Conservation (phyloP, 352 stramenopile genomes). For the Phytophthora uliginosa region DNA sequence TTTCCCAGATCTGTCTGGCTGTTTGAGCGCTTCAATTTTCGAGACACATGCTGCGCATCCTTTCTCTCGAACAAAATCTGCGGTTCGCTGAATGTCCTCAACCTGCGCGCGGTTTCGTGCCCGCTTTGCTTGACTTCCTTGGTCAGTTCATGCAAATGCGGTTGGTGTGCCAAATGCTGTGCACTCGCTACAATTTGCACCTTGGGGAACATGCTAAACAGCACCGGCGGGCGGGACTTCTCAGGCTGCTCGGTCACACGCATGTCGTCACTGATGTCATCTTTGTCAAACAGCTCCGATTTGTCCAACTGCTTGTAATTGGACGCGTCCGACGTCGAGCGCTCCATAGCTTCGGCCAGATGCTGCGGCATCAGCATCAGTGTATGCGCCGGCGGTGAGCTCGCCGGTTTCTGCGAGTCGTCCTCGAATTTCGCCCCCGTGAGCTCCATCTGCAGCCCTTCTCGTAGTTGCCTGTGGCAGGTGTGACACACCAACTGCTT, state of each 20-base stretch:
- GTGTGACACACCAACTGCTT: slow-evolving; percentile 91
- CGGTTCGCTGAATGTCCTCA: slow-evolving; percentile 71
- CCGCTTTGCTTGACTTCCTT: slow-evolving; percentile 53
- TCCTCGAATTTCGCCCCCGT: slow-evolving; percentile 49
- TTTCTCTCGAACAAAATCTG: slow-evolving; percentile 52
- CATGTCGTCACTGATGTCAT: slow-evolving; percentile 83
- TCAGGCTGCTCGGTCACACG: slow-evolving; percentile 64
- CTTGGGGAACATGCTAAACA: slow-evolving; percentile 90
- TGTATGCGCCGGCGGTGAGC: slow-evolving; percentile 55
- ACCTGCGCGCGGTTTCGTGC: slow-evolving; percentile 35
- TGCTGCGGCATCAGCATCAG: slow-evolving; percentile 85
- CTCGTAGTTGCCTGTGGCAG: slow-evolving; percentile 83
- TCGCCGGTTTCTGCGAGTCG: slow-evolving; percentile 36
- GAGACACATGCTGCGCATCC: slow-evolving; percentile 43
- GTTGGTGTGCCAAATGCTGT: slow-evolving; percentile 80
- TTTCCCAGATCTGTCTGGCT: slow-evolving; percentile 73
- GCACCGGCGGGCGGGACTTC: slow-evolving; percentile 54
- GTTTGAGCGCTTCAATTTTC: slow-evolving; percentile 78
- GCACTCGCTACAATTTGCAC: slow-evolving; percentile 86
- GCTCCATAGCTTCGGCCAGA: slow-evolving; percentile 72
- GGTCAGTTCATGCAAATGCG: slow-evolving; percentile 60
- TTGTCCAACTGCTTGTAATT: slow-evolving; percentile 78
- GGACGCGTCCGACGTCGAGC: slow-evolving; percentile 63
- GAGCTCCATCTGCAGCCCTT: slow-evolving; percentile 84
- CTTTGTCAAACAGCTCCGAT: slow-evolving; percentile 78